Conservation (phyloP, 1,284 basidiomycete genomes). For the Clitocybe nebularis region DNA sequence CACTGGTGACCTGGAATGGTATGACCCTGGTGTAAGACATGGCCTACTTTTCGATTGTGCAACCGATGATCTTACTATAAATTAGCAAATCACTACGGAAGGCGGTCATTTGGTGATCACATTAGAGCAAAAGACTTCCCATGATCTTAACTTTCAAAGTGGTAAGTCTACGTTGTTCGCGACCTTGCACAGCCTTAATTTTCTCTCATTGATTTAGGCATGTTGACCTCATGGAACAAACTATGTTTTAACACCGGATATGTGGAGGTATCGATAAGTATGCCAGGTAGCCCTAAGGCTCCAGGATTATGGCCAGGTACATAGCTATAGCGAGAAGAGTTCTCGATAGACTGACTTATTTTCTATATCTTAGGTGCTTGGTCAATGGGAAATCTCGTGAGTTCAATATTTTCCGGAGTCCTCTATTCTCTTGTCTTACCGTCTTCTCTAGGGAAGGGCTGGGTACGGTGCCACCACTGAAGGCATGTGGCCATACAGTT, state of each 20-base stretch:
- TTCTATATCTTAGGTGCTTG: constrained; percentile 48
- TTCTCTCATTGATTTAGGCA: constrained; percentile 38
- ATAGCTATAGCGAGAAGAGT: constrained; percentile 7
- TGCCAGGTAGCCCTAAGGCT: constrained; percentile 69
- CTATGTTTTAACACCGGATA: constrained; percentile 94
- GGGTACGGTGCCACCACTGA: constrained; percentile 64
- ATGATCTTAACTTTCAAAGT: constrained; percentile 77
- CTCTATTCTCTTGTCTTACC: constrained; percentile 2
- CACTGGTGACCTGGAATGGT: constrained; percentile 85
- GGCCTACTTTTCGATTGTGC: constrained; percentile 5
- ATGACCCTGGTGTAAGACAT: constrained; percentile 60
- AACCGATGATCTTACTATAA: too few relatives aligned
- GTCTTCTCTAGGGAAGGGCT: constrained; percentile 56
- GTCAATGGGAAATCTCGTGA: constrained; percentile 79
- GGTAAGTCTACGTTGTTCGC: constrained; percentile 42
- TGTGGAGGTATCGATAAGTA: constrained; percentile 74
- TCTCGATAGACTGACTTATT: neutral
- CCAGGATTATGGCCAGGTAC: constrained; percentile 77
- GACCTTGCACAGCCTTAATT: too few relatives aligned
- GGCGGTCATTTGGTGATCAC: constrained; percentile 79
- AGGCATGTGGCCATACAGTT: constrained; percentile 79
- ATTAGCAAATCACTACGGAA: constrained; percentile 64
- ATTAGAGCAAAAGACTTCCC: constrained; percentile 53
- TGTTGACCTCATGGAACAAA: constrained; percentile 86
- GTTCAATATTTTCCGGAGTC: constrained; percentile 17